Base-by-base conservation (phyloP, 2,329 filamentous ascomycete species). In the Colletotrichum noveboracense region DNA sequence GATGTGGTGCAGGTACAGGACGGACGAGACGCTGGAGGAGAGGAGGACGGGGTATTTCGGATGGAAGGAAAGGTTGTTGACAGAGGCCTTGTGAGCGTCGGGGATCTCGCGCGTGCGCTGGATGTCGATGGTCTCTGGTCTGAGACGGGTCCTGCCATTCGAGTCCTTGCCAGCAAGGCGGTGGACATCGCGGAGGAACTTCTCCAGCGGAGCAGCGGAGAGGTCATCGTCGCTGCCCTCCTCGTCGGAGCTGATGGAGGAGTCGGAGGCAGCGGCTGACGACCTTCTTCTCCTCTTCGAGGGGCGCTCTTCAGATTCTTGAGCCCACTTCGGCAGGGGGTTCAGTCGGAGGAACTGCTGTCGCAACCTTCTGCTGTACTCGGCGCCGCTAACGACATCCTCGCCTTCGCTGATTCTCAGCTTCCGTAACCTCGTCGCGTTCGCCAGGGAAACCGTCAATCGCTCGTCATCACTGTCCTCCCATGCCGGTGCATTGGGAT, bases 391-490 rank as follows among this genome's bases (percentile, higher is more conserved):
- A 77, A 99, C 91, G 13, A 98, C 83, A 83, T 99, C 97, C 81
- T 99, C 97, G 2, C 91, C 91, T 81, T 96, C 95, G 3, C 92
- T 93, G 66, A 93, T 88, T 76, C 97, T 91, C 77, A 99, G 88
- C 85, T 98, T 98, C 78, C 96, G 92, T 82, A 98, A 84, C 78
- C 94, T 91, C 64, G 92, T 91, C 60, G 93, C 92, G 30, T 92
- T 91, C 5, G 95, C 94, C 52, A 99, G 89, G 16, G 96, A 98
- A 65, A 99, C 90, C 8, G 92, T 91, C 77, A 98, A 87, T 70
- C 95, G 91, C 82, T 98, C 97, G 82, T 99, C 97, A 80, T 99
- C 97, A 84, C 96, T 98, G 83, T 99, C 97, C 79, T 96, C 93
- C 97, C 97, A 99, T 2, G 92, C 94, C 4, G 93, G 89, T 24